phyloP scores from a whole-genome alignment of 148 eudicot genomes.

The Rhododendron williamsianum region DNA sequence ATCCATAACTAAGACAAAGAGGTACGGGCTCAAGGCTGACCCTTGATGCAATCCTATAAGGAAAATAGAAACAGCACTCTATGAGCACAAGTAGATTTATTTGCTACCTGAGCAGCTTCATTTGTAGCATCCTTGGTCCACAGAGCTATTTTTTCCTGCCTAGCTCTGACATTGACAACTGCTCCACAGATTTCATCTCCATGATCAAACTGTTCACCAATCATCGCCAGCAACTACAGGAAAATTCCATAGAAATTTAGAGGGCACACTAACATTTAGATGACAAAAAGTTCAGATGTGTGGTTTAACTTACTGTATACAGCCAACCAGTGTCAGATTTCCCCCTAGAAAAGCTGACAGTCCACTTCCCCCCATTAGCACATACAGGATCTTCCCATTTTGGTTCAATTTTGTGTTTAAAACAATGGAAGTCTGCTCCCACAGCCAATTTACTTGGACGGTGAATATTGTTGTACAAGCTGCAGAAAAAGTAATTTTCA shows the following conservation, averaged over 20 bases:
- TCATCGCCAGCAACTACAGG: constrained; percentile 79
- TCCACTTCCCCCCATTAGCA: constrained; percentile 97
- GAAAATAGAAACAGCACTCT: not conserved
- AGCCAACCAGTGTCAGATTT: constrained; percentile 79
- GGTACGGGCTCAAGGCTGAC: too few species aligned
- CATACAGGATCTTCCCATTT: constrained; percentile 99
- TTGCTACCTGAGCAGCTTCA: constrained; percentile 82
- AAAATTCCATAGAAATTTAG: constrained; percentile 10
- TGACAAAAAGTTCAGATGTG: not conserved
- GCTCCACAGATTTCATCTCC: constrained; percentile 98
- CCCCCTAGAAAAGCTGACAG: constrained; percentile 36
- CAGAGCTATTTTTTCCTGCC: constrained; percentile 65
- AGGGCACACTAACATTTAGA: not conserved
- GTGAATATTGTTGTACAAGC: constrained; percentile 75
- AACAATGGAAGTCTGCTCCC: constrained; percentile 75
- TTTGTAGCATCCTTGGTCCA: constrained; percentile 98
- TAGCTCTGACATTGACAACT: constrained; percentile 70
- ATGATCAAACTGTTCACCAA: constrained; percentile 95
- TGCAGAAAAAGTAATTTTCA: constrained; percentile 29
- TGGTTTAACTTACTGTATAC: constrained; percentile 53
- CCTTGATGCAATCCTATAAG: not conserved
- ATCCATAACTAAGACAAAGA: too few species aligned
- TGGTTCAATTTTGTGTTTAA: constrained; percentile 84
- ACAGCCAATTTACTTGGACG: constrained; percentile 73
- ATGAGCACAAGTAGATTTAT: not conserved